A percentile compares a stretch with the other conserved stretches of the same genome.
Evolutionary conservation across 495 filamentous ascomycete species (phyloP).

Genomic region (Penicillium cosmopolitanum): DNA sequence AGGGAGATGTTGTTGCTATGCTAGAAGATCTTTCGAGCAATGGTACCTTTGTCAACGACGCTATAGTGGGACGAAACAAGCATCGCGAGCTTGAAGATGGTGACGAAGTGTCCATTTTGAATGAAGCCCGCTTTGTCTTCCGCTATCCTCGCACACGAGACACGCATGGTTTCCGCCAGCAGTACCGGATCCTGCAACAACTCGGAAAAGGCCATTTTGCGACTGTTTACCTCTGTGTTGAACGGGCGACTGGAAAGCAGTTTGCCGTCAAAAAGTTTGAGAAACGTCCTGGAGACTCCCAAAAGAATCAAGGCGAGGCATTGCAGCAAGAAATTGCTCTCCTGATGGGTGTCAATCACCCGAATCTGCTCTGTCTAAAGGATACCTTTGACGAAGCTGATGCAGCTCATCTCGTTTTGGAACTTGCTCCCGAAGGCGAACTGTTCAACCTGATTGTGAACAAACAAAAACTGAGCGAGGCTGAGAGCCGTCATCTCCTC

Average conservation of each 20-base stretch:
- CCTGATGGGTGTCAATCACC: slow-evolving; percentile 93
- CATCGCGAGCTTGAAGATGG: slow-evolving; percentile 82
- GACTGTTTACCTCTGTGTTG: slow-evolving; percentile 87
- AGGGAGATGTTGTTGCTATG: slow-evolving; percentile 76
- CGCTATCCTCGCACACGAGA: slow-evolving; percentile 78
- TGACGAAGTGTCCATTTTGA: slow-evolving; percentile 86
- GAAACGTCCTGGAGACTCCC: slow-evolving; percentile 75
- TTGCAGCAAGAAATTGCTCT: slow-evolving; percentile 96
- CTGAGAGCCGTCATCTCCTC: slow-evolving; percentile 83
- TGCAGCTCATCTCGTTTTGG: slow-evolving; percentile 88
- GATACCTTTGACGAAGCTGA: slow-evolving; percentile 93
- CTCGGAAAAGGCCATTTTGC: slow-evolving; percentile 98
- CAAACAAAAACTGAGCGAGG: slow-evolving; percentile 84
- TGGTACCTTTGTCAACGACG: slow-evolving; percentile 94
- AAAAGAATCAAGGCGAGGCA: slow-evolving; percentile 79
- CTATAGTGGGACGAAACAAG: slow-evolving; percentile 88
- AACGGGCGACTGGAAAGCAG: slow-evolving; percentile 77
- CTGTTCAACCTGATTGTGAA: slow-evolving; percentile 92
- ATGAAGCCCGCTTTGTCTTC: slow-evolving; percentile 85
- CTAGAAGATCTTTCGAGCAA: slow-evolving; percentile 95
- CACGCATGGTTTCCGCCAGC: slow-evolving; percentile 78
- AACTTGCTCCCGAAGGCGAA: slow-evolving; percentile 90
- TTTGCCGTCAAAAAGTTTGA: slow-evolving; percentile 96
- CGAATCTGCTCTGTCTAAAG: slow-evolving; percentile 92
- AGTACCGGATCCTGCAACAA: slow-evolving; percentile 82